Evolutionary conservation across 371 early-diverging fungal genomes (phyloP), one percentile per base, ranked within the genome.

Genomic region (Zopfochytrium polystomum): DNA sequence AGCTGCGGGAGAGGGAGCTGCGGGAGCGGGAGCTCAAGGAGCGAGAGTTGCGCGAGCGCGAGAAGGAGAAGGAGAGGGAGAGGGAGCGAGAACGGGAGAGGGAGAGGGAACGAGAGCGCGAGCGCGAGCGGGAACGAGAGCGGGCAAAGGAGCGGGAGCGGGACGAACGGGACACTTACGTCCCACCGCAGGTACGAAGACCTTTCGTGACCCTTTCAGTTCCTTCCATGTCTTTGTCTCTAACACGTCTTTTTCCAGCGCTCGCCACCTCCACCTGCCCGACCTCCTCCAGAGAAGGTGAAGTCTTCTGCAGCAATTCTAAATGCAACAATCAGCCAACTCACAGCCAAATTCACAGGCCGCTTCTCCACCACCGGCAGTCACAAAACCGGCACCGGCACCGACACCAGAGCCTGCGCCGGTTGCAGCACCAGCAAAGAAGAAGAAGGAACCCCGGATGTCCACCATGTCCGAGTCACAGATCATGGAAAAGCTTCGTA

Each of bases 381-480:
- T n/a, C n/a, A n/a, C n/a, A n/a, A n/a, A n/a, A n/a, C n/a, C n/a
- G n/a, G n/a, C n/a, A n/a, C n/a, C n/a, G n/a, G n/a, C n/a, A n/a
- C n/a, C n/a, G n/a, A n/a, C n/a, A n/a, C n/a, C n/a, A n/a, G n/a
- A n/a, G n/a, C n/a, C n/a, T n/a, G n/a, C n/a, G n/a, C n/a, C n/a
- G n/a, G n/a, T n/a, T n/a, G 70, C n/a, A n/a, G n/a, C n/a, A n/a
- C n/a, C n/a, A n/a, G n/a, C n/a, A n/a, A n/a, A n/a, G n/a, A n/a
- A n/a, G 62, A 61, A 65, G 58, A 68, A 65, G 51, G 66, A 65
- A 11, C 60, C 72, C 1, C 62, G 73, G 5, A 53, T 91, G 63
- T 90, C 90, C 48, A 90, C 89, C 33, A 80, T 93, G 87, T 83
- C 91, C 3, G 93, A 94, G 68, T 74, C 87, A 20, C 91, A 96